Evolutionary conservation across 805 yeast species (phyloP).

Genomic region (Candida takata): DNA sequence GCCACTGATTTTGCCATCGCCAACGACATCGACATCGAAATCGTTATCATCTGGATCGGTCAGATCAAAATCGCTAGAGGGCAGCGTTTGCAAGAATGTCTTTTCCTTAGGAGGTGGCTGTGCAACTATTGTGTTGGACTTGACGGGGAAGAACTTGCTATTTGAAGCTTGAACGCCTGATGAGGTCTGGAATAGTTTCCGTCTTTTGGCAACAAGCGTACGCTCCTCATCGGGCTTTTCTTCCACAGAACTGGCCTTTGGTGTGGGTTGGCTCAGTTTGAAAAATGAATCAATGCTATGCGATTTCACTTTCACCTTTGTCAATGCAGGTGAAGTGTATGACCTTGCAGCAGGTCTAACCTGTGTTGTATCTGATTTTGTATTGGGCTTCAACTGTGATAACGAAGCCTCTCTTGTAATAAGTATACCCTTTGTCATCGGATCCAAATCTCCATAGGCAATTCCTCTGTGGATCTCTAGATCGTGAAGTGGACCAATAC

Average conservation of each 20-base stretch:
- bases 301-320: not conserved
- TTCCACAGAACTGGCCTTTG: not conserved
- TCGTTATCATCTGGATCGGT: conserved; percentile 20
- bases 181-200: not conserved
- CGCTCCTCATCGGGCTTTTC: not conserved
- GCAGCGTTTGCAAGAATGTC: not conserved
- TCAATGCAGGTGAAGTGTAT: conserved; percentile 1
- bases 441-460: conserved; percentile 63
- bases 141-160: not conserved
- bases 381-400: not conserved
- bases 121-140: not conserved
- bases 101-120: too few relatives aligned
- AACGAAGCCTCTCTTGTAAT: conserved; percentile 14
- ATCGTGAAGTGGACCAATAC: conserved; percentile 32
- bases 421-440: conserved; percentile 31
- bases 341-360: conserved; percentile 4
- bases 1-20: not conserved
- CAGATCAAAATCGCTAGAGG: conserved; percentile 24
- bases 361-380: not conserved
- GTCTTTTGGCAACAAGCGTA: not conserved
- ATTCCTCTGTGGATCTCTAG: conserved; percentile 45
- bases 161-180: not conserved
- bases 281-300: conserved; percentile 14
- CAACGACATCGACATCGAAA: not conserved
- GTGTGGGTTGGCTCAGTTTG: conserved; percentile 1